Percentiles rank a stretch among this genome's conserved stretches.
Evolutionary conservation across 2,329 filamentous ascomycete species (phyloP).

Genomic region (Epichloe uncinata): DNA sequence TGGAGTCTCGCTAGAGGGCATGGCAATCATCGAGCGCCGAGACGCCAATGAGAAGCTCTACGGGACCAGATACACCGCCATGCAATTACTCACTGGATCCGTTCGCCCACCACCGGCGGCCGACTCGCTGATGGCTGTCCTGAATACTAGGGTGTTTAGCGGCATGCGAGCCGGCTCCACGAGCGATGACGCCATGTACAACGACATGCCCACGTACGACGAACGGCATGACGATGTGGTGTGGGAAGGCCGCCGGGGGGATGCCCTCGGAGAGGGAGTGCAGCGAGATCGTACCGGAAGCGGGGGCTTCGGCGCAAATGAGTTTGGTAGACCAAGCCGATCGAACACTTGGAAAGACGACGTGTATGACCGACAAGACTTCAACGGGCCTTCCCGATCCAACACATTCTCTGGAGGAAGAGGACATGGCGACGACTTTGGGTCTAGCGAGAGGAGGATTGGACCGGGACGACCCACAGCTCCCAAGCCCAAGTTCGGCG

Average conservation of each 20-base stretch:
- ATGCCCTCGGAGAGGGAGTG: slow-evolving; percentile 55
- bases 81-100: slow-evolving; percentile 66
- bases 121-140: slow-evolving; percentile 68
- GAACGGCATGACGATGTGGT: slow-evolving; percentile 69
- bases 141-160: slow-evolving; percentile 75
- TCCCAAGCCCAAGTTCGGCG: slow-evolving; percentile 73
- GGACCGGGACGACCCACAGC: slow-evolving; percentile 70
- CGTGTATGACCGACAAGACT: slow-evolving; percentile 49
- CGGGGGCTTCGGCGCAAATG: slow-evolving; percentile 26
- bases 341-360: slow-evolving; percentile 65
- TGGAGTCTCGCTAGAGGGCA: slow-evolving; percentile 87
- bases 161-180: slow-evolving; percentile 37
- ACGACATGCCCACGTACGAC: slow-evolving; percentile 84
- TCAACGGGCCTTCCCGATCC: slow-evolving; percentile 31
- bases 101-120: slow-evolving; percentile 70
- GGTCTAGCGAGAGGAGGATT: slow-evolving; percentile 23
- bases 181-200: slow-evolving; percentile 64
- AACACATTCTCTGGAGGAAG: slow-evolving; percentile 34
- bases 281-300: slow-evolving; percentile 19
- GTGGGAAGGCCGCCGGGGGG: slow-evolving; percentile 67
- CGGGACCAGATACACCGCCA: slow-evolving; percentile 65
- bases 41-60: slow-evolving; percentile 98
- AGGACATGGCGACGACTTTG: slow-evolving; percentile 35
- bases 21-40: slow-evolving; percentile 81
- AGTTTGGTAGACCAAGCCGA: slow-evolving; percentile 44